Evolutionary conservation across 192 early-diverging fungal genomes (phyloP).

Genomic region (Ambispora gerdemannii): DNA sequence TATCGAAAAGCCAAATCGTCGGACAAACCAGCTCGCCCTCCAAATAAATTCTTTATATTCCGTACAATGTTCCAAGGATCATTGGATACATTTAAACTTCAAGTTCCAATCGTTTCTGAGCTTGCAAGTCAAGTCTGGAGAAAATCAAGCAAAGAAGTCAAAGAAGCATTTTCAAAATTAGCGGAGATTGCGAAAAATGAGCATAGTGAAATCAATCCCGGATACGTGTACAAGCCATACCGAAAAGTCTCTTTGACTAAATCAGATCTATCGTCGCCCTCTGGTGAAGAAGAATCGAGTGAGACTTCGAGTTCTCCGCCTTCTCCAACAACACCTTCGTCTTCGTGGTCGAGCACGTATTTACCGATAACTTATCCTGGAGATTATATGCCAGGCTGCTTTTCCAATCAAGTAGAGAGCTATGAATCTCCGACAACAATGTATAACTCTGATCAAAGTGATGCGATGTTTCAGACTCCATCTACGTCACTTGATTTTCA

Average conservation of each 20-base stretch:
- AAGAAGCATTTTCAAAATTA: constrained; percentile 20
- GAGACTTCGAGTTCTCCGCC: background rate
- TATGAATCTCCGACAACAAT: no score
- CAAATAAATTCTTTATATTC: constrained; percentile 31
- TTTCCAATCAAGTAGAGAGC: no score
- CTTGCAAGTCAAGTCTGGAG: constrained; percentile 28
- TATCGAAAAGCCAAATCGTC: constrained; percentile 28
- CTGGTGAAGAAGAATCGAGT: no score
- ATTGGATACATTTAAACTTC: constrained; percentile 23
- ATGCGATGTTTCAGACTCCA: no score
- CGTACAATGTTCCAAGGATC: constrained; percentile 27
- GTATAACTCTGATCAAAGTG: no score
- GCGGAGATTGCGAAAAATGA: constrained; percentile 19
- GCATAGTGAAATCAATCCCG: constrained; percentile 25
- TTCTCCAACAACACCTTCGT: background rate
- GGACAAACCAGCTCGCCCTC: constrained; percentile 19
- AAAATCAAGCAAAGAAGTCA: constrained; percentile 18
- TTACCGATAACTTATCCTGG: background rate
- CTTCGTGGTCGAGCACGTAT: background rate
- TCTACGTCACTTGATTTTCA: no score
- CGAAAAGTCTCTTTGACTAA: background rate
- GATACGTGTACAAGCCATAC: constrained; percentile 28
- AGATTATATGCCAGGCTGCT: no score
- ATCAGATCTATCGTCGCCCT: background rate
- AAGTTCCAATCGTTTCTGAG: constrained; percentile 27